phyloP scores from a whole-genome alignment of 2,329 filamentous ascomycete genomes.

The Aspergillus melleus region DNA sequence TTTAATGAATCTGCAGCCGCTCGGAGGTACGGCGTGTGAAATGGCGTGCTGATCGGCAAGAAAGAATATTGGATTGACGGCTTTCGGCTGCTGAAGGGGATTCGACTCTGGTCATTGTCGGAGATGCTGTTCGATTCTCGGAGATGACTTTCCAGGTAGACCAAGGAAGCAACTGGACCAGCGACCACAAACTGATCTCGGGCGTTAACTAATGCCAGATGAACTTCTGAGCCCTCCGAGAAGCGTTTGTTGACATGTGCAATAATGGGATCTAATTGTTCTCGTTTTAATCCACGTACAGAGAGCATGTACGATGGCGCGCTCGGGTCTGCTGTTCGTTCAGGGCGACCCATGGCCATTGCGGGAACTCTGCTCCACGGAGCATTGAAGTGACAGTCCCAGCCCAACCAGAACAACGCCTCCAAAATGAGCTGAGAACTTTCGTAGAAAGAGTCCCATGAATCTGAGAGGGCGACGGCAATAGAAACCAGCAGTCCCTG shows the following conservation, averaged over 20 bases:
- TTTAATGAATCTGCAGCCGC: slow-evolving; percentile 21
- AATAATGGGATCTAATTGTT: slow-evolving; percentile 2
- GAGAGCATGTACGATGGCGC: slow-evolving; percentile 18
- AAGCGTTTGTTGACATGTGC: slow-evolving; percentile 8
- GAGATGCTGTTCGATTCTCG: neutral
- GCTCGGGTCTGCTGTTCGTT: neutral
- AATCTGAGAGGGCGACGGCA: slow-evolving; percentile 31
- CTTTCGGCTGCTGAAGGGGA: slow-evolving; percentile 35
- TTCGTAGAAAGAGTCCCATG: slow-evolving; percentile 36
- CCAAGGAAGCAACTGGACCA: slow-evolving; percentile 16
- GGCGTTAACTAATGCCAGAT: slow-evolving; percentile 14
- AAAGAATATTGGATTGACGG: slow-evolving; percentile 29
- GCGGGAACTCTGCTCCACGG: slow-evolving; percentile 5
- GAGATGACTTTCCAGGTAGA: slow-evolving; percentile 11
- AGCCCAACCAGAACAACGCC: slow-evolving; percentile 25
- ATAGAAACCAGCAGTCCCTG: slow-evolving; percentile 41
- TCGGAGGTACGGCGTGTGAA: slow-evolving; percentile 40
- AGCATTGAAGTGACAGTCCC: slow-evolving; percentile 17
- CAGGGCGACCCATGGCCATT: neutral
- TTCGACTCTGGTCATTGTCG: slow-evolving; percentile 17
- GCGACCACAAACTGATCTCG: slow-evolving; percentile 19
- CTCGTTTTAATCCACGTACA: slow-evolving; percentile 11
- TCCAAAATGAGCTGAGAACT: slow-evolving; percentile 28
- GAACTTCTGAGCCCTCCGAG: neutral
- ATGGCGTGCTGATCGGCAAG: slow-evolving; percentile 44